Evolutionary conservation across 2,329 filamentous ascomycete genomes (phyloP), one percentile per base, ranked within the genome.

Genomic region (Verticillium dahliae): DNA sequence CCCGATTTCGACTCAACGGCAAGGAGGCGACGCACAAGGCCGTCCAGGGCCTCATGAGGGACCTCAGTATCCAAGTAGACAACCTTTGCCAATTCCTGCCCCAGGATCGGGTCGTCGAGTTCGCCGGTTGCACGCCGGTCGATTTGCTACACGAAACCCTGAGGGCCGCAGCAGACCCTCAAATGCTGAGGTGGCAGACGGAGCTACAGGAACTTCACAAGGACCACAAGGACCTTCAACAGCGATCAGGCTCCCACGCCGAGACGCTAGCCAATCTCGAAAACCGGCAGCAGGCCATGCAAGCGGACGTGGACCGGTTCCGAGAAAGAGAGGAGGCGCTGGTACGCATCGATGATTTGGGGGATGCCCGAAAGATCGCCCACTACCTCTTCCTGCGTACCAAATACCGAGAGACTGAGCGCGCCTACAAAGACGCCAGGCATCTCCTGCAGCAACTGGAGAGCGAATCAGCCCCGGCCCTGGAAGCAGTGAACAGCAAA

Each of bases 31-130:
- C 81, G 1, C 84, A 87, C 65, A 89, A 88, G 69, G 80, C 80
- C 3, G 82, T 98, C 6, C 81, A 89, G 67, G 76, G 81, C 10
- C 77, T 97, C 57, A 90, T 89, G 63, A 84, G 80, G 62, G 82
- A 81, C 10, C 87, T 96, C 69, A 89, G 89, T 57, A 98, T 99
- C 59, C 95, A 99, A 74, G 91, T 98, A 66, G 95, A 99, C 78
- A 99, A 99, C 68, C 81, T 99, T 2, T 99, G 95, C 73, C 95
- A 99, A 72, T 99, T 99, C 69, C 78, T 99, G 55, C 95, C 95
- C 0, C 95, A 99, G 74, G 95, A 99, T 72, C 90, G 93, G 67
- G 95, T 99, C 1, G 91, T 92, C 31, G 93, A 97, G 71, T 99
- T 99, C 72, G 92, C 95, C 5, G 89, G 85, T 5, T 85, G 96